Base-by-base conservation (phyloP, 108 stramenopile species). In the Skeletonema tropicum region DNA sequence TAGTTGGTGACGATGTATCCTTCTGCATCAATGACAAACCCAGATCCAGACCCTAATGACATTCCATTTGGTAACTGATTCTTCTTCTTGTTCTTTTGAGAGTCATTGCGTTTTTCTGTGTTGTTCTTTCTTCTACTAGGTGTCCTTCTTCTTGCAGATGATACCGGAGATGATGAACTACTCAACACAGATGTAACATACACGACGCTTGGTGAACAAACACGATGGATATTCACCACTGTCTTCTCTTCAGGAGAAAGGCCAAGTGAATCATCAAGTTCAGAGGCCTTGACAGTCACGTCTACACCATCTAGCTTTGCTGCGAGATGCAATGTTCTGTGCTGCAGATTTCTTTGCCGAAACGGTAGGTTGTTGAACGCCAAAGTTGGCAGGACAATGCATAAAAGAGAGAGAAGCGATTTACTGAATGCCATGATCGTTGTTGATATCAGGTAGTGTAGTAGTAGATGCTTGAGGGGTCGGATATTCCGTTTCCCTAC, bases 1-100 rank as follows among this genome's bases (percentile, higher is more conserved):
- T 86, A 94, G 85, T 98, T 98, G 64, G 96, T 96, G 33, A 95
- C 89, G 32, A 98, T 55, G 66, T 97, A 92, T 36, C 94, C 95
- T 31, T 86, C 71, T 1, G 76, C n/a, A 61, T 91, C 80, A 58
- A 92, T 89, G 29, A 95, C 64, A 75, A 94, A 94, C 35, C 85
- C 90, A 7, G 89, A 90, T 42, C 90, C 90, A 15, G 91, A 92
- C 49, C 91, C 91, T 19, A 79, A 60, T 5, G 77, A 63, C 15
- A 26, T 66, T 36, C 77, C 77, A 29, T 64, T 32, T 6, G 71
- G 71, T 25, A 72, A 32, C n/a, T 57, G 26, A 29, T 29, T 70
- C 35, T 45, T 55, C 61, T 63, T 17, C 61, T 63, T 17, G 6
- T 48, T n/a, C 48, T 55, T 6, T 23, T 32, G 32, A 32, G 29